Evolutionary conservation across 2,329 filamentous ascomycete genomes (phyloP).

Genomic region (Fusarium transvaalense): DNA sequence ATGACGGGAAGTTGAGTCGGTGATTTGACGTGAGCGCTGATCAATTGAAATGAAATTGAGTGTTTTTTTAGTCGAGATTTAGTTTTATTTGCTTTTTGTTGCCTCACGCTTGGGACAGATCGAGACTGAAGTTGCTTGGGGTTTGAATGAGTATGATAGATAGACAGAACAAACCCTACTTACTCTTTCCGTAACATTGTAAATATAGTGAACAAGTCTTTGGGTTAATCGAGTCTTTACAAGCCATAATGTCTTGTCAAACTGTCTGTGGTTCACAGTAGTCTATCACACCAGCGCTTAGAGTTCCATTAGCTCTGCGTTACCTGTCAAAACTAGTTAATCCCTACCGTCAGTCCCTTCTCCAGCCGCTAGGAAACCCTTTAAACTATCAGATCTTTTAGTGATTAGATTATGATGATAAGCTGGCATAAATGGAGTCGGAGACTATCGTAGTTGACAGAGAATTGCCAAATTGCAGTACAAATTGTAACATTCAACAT

Average conservation of each 20-base stretch:
- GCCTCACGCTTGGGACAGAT: not conserved
- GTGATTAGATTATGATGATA: not conserved
- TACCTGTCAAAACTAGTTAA: slow-evolving; percentile 8
- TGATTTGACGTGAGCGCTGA: not conserved
- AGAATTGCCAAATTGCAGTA: not conserved
- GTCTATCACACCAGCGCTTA: not conserved
- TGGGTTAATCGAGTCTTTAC: too few species aligned
- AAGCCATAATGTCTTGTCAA: not conserved
- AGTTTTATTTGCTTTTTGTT: not conserved
- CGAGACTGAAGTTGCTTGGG: not conserved
- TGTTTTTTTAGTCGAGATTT: not conserved
- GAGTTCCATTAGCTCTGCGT: not conserved
- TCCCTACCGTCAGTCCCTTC: too few species aligned
- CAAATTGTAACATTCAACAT: not conserved
- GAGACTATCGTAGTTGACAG: not conserved
- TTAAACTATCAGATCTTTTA: not conserved
- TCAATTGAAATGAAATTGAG: not conserved
- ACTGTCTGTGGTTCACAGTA: not conserved
- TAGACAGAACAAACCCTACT: too few species aligned
- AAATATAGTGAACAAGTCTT: too few species aligned
- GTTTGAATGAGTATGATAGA: not conserved
- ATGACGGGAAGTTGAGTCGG: not conserved
- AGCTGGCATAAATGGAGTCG: too few species aligned
- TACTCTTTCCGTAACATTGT: not conserved
- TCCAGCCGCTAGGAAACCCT: not conserved